These are phyloP conservation scores for Solanum arcanum DNA, from an alignment of 257 asterid genomes.

Conservation along the genomic window DNA sequence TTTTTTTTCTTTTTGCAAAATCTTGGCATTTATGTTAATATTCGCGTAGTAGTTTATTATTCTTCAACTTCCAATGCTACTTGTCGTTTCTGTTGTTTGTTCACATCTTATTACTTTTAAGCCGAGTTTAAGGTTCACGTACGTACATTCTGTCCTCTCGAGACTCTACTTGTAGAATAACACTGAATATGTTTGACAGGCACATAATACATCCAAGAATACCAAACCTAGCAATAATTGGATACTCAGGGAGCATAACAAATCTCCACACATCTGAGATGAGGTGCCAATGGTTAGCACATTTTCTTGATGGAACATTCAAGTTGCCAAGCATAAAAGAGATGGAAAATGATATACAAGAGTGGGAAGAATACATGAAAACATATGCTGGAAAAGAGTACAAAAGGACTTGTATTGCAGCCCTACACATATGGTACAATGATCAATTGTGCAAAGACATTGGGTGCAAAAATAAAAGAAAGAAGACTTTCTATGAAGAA, in stretches of 20 bases:
- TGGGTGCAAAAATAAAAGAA: constrained; percentile 46
- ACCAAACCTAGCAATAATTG: constrained; percentile 60
- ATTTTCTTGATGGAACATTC: constrained; percentile 13
- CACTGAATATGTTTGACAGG: constrained; percentile 13
- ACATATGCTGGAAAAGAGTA: constrained; percentile 5
- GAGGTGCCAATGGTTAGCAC: constrained; percentile 19
- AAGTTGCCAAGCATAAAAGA: constrained; percentile 15
- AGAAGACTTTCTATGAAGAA: constrained; percentile 37
- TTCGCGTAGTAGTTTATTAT: not conserved
- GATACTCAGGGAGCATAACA: constrained; percentile 41
- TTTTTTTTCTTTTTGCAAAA: not conserved
- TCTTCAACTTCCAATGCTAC: too few relatives aligned
- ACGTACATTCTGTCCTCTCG: not conserved
- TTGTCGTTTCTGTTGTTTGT: not conserved
- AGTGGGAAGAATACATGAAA: constrained; percentile 20
- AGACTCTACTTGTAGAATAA: not conserved
- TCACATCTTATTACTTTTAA: not conserved
- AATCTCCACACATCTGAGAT: constrained; percentile 24
- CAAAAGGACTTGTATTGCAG: constrained; percentile 33
- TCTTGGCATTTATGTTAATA: not conserved
- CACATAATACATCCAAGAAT: constrained; percentile 60
- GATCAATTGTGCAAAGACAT: constrained; percentile 59
- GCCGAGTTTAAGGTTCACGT: not conserved
- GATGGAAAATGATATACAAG: constrained; percentile 16
- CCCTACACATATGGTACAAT: constrained; percentile 37